phyloP scores from a whole-genome alignment of 257 asterid species.

The Scutellaria galericulata region DNA sequence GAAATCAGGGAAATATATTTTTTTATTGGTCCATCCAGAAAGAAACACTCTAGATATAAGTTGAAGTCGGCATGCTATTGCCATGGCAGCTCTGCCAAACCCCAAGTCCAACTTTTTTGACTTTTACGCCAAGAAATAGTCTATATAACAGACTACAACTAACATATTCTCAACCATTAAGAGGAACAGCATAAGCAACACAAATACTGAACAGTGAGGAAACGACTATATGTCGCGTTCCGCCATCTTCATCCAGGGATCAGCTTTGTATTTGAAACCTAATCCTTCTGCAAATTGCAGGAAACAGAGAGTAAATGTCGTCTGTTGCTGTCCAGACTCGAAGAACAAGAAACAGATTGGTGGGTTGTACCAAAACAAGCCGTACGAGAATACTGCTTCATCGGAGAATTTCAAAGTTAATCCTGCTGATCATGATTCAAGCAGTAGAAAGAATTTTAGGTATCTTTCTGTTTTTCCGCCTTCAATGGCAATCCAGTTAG shows the following conservation, averaged over 20 bases:
- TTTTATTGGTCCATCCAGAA: background rate
- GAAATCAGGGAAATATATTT: no score
- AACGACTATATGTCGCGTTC: constrained; percentile 22
- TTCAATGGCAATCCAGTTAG: constrained; percentile 29
- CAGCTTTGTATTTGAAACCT: constrained; percentile 24
- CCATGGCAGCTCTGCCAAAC: constrained; percentile 32
- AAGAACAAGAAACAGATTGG: constrained; percentile 12
- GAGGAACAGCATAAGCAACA: background rate
- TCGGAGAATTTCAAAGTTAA: background rate
- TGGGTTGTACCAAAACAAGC: background rate
- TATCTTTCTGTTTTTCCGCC: constrained; percentile 27
- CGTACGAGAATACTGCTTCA: background rate
- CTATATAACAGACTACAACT: constrained; percentile 1
- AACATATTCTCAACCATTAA: background rate
- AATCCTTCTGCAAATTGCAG: constrained; percentile 25
- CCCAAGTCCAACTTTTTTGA: background rate
- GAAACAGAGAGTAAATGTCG: constrained; percentile 10
- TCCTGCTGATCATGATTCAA: background rate
- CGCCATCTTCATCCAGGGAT: constrained; percentile 21
- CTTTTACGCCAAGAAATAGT: background rate
- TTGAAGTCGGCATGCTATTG: background rate
- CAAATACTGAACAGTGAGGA: background rate
- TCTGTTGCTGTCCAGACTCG: constrained; percentile 29
- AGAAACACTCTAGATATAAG: background rate
- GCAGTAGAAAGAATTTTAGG: background rate